These are phyloP conservation scores for Francoa sonchifolia DNA, from an alignment of 441 rosid genomes.

Conservation along the genomic window DNA sequence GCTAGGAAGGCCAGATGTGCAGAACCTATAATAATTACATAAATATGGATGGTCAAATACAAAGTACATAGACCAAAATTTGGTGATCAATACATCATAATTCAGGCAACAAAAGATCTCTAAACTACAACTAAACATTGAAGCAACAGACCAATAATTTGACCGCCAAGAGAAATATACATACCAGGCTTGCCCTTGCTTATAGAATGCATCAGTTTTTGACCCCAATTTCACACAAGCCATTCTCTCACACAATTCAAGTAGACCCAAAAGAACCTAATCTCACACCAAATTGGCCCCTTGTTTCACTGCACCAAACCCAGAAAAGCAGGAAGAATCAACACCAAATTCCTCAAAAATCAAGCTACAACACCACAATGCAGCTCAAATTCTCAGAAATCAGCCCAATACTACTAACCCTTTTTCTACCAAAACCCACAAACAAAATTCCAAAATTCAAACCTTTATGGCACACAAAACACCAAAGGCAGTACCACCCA, in stretches of 20 bases:
- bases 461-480: conserved; percentile 13
- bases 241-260: conserved; percentile 10
- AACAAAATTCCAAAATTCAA: conserved; percentile 29
- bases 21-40: conserved; percentile 47
- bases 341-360: neutral
- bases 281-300: neutral
- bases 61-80: neutral
- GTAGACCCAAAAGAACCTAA: conserved; percentile 2
- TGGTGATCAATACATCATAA: too few species aligned
- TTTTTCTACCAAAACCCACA: conserved; percentile 5
- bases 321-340: too few species aligned
- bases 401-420: neutral
- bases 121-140: neutral
- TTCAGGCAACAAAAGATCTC: neutral
- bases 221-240: conserved; percentile 21
- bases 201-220: conserved; percentile 17
- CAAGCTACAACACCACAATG: neutral
- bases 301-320: neutral
- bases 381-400: neutral
- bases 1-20: conserved; percentile 90
- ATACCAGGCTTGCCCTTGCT: conserved; percentile 25
- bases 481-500: conserved; percentile 22
- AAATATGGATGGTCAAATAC: conserved; percentile 7
- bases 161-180: neutral
- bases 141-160: neutral